Base-by-base conservation (phyloP, 2,329 filamentous ascomycete genomes). In the Ophiostoma angusticollis region DNA sequence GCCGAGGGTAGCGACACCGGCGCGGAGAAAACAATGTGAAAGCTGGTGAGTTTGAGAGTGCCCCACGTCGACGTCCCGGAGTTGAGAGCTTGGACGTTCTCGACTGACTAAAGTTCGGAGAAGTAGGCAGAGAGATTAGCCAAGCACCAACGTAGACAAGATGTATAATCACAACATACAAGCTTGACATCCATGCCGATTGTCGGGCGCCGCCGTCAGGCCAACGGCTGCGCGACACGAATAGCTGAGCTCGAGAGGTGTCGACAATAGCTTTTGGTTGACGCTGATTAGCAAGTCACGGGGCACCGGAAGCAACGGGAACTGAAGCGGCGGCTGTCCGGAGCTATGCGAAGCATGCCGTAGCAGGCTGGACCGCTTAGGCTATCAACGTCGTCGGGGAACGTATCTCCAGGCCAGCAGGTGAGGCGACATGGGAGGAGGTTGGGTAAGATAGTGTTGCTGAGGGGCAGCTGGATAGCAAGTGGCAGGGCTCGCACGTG, bases 61-160 rank as follows among this genome's bases (percentile, higher is more conserved):
- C 73, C 74, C 18, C 60, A 60, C 23, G 69, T 69, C 37, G 66
- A 65, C 48, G 72, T 65, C 51, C 75, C 76, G 39, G 67, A 67
- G 46, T 72, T 67, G 47, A 78, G 66, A 51, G 72, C 70, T 46
- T 74, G 68, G 41, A 79, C 74, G 54, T 72, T 60, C 45, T 82
- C 72, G 50, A 67, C 54, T 41, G 66, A 58, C 66, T 69, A 40
- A 29, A 18, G 1, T 18, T n/a, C 21, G 13, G 27, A 11, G 18
- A 25, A n/a, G 12, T 1, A 6, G 28, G 7, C 13, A 6, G 6
- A 16, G n/a, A 27, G 22, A 30, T 38, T 16, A 37, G 25, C n/a
- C 29, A 8, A 17, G 8, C 2, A 14, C n/a, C 11, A 11, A 28
- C 7, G 5, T 16, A 6, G 9, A 18, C 8, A 31, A 14, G 28